phyloP scores from a whole-genome alignment of 805 yeast species.

The Candida multigemmis region DNA sequence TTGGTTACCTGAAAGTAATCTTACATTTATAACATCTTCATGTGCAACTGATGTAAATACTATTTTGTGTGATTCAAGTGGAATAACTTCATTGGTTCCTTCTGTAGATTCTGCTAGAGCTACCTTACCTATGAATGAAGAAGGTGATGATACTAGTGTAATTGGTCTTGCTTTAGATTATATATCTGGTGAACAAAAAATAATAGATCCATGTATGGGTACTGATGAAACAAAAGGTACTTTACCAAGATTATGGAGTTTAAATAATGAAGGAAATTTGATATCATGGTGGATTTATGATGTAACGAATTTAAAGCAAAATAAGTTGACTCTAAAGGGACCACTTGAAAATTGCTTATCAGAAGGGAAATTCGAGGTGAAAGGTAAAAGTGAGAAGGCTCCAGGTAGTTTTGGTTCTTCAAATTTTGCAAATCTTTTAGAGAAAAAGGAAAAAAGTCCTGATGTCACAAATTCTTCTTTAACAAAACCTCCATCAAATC shows the following conservation, averaged over 20 bases:
- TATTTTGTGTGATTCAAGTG: slow-evolving; percentile 4
- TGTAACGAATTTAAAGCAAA: too few species aligned
- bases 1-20: slow-evolving; percentile 25
- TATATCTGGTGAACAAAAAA: slow-evolving; percentile 26
- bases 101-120: slow-evolving; percentile 68
- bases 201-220: slow-evolving; percentile 47
- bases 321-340: not conserved
- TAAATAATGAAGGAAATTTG: slow-evolving; percentile 56
- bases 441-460: slow-evolving; percentile 1
- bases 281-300: slow-evolving; percentile 61
- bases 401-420: slow-evolving; percentile 4
- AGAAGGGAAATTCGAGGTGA: not conserved
- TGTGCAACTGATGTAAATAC: slow-evolving; percentile 47
- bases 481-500: not conserved
- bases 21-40: slow-evolving; percentile 46
- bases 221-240: slow-evolving; percentile 46
- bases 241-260: slow-evolving; percentile 55
- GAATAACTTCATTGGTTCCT: slow-evolving; percentile 33
- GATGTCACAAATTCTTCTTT: not conserved
- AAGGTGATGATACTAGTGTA: slow-evolving; percentile 60
- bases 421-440: slow-evolving; percentile 6
- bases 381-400: not conserved
- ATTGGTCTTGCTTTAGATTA: slow-evolving; percentile 64
- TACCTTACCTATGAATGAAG: slow-evolving; percentile 60
- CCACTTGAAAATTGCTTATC: not conserved